phyloP scores from a whole-genome alignment of 2,329 filamentous ascomycete genomes.

The Rhexocercosporidium sp. region DNA sequence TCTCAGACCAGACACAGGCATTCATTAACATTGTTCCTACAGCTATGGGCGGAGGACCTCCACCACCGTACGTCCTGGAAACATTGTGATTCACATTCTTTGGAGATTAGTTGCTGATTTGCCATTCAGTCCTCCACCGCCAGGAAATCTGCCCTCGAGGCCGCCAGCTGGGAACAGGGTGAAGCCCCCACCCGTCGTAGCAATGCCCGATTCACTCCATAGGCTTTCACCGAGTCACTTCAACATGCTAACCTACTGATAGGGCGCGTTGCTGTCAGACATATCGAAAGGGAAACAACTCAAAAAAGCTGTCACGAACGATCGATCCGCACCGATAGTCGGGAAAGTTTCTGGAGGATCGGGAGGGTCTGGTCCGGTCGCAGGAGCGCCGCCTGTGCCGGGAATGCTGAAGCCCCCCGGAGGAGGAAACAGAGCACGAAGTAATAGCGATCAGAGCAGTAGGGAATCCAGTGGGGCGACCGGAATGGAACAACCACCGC shows the following conservation, averaged over 20 bases:
- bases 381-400: conserved; percentile 83
- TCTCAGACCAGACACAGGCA: not conserved
- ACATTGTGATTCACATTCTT: not conserved
- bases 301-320: conserved; percentile 89
- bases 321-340: conserved; percentile 82
- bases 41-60: conserved; percentile 58
- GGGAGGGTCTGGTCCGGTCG: conserved; percentile 62
- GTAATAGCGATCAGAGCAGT: conserved; percentile 78
- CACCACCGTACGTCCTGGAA: conserved; percentile 54
- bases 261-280: conserved; percentile 88
- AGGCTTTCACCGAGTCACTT: conserved; percentile 32
- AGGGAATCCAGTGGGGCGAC: conserved; percentile 48
- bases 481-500: conserved; percentile 68
- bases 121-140: conserved; percentile 62
- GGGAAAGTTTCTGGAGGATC: conserved; percentile 54
- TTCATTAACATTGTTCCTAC: conserved; percentile 13
- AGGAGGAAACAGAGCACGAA: conserved; percentile 72
- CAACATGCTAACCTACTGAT: conserved; percentile 35
- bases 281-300: conserved; percentile 81
- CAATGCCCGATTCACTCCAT: conserved; percentile 28
- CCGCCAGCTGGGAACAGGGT: conserved; percentile 68
- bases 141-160: conserved; percentile 58
- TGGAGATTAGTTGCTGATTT: not conserved
- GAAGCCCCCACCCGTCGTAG: conserved; percentile 45
- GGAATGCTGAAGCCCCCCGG: conserved; percentile 74